phyloP scores from a whole-genome alignment of 352 stramenopile genomes.

The Halophytophthora batemanensis region DNA sequence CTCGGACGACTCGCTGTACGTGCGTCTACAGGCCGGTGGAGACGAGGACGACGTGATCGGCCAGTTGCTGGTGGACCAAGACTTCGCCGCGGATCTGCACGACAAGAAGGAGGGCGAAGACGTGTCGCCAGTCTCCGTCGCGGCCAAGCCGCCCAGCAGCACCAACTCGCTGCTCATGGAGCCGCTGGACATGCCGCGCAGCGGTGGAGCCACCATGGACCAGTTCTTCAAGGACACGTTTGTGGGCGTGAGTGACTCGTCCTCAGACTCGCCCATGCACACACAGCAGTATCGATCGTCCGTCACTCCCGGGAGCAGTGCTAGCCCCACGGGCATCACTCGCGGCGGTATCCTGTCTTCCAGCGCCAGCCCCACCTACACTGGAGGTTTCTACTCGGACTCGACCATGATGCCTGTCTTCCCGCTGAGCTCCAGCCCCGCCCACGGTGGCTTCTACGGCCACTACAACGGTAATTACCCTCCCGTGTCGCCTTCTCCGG shows the following conservation, averaged over 20 bases:
- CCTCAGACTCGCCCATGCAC: neutral
- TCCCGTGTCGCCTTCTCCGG: conserved; percentile 2
- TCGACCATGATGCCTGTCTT: conserved; percentile 28
- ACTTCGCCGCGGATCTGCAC: conserved; percentile 32
- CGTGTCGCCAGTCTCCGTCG: neutral
- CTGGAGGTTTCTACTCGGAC: conserved; percentile 18
- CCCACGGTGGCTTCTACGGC: conserved; percentile 6
- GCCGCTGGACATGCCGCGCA: conserved; percentile 31
- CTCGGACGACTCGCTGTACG: conserved; percentile 25
- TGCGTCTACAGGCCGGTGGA: conserved; percentile 14
- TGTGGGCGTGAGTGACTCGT: neutral
- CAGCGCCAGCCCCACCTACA: neutral
- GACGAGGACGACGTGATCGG: conserved; percentile 49
- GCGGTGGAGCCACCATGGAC: conserved; percentile 5
- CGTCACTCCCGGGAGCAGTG: neutral
- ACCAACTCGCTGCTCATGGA: conserved; percentile 33
- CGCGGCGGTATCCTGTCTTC: conserved; percentile 6
- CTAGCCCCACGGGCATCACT: neutral
- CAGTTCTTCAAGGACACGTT: conserved; percentile 23
- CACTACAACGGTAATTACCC: conserved; percentile 3
- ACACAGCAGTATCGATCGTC: conserved; percentile 4
- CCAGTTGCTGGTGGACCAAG: conserved; percentile 43
- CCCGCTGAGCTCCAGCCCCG: conserved; percentile 10
- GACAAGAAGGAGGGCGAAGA: conserved; percentile 18
- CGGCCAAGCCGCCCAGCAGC: conserved; percentile 11